Base-by-base conservation (phyloP, 768 basidiomycete genomes). In the Leucosporidium yakuticum region DNA sequence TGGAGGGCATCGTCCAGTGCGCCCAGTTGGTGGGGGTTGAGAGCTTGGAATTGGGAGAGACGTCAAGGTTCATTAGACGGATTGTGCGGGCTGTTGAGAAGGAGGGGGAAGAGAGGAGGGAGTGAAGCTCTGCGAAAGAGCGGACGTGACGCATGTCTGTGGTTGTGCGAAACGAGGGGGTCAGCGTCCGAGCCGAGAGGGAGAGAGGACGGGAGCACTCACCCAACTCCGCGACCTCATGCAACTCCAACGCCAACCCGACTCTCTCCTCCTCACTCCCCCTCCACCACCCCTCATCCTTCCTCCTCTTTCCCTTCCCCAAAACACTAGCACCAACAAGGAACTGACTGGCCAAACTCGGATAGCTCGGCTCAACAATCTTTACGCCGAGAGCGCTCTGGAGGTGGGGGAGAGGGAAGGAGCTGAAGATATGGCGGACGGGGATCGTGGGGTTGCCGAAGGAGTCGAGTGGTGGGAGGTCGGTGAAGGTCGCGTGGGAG, bases 371-470 rank as follows among this genome's bases (percentile, higher is more conserved):
- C 50, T 70, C 69, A 50, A 70, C 54, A 14, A 70, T 36, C 1
- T 4, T 0, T 27, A 66, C 57, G 15, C 34, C 50, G 29, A 70
- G 51, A 4, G 62, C 66, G 0, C 20, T 23, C 4, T 49, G 48
- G 39, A 70, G 61, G 11, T 70, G 69, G 17, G 64, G 21, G 29
- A 70, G 60, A 14, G 69, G 69, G 50, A 64, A 70, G 25, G 65
- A 32, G 12, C 62, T 60, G 39, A 60, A 60, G 25, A 60, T 50
- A 7, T 49, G 50, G 20, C 60, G 55, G 15, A 63, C 50, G 29
- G 55, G 23, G 7, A 62, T 29, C 0, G 50, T n/a, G 0, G 31
- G n/a, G 36, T 55, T 25, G 48, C n/a, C 20, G 39, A 63, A 34
- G 11, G 50, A 47, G 39, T 44, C 39, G 39, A 44, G 39, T 12